These are phyloP conservation scores for Debaryomyces coudertii DNA, from an alignment of 1,139 yeast genomes.

Conservation along the genomic window DNA sequence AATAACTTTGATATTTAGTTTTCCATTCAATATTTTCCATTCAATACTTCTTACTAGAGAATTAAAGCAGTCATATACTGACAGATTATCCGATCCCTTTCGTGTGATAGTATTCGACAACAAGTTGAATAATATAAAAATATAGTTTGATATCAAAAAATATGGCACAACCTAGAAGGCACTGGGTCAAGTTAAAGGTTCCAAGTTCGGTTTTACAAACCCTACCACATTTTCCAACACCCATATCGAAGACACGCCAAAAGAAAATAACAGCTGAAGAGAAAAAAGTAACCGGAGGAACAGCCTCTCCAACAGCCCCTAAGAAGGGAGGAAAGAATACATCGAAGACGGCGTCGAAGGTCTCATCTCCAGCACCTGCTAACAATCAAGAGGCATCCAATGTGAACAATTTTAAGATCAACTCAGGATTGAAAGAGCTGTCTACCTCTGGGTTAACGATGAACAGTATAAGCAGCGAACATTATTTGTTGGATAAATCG, in stretches of 20 bases:
- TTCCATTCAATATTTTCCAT: background rate
- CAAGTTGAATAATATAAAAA: background rate
- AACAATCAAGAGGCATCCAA: constrained; percentile 1
- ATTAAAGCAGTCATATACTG: too few species aligned
- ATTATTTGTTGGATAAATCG: constrained; percentile 45
- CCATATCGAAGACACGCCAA: constrained; percentile 34
- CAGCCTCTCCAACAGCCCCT: constrained; percentile 10
- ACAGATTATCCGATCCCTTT: background rate
- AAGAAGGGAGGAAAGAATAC: constrained; percentile 10
- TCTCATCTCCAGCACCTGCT: constrained; percentile 28
- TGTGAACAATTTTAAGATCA: constrained; percentile 33
- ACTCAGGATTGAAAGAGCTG: constrained; percentile 45
- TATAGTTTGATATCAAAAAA: background rate
- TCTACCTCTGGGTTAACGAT: constrained; percentile 48
- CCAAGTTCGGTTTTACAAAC: constrained; percentile 34
- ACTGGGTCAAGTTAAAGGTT: constrained; percentile 37
- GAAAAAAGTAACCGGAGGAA: constrained; percentile 18
- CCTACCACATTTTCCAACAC: constrained; percentile 39
- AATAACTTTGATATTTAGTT: background rate
- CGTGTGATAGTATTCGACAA: background rate
- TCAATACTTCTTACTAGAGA: background rate
- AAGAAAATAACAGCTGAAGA: constrained; percentile 37
- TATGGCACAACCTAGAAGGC: constrained; percentile 39
- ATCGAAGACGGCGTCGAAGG: constrained; percentile 20
- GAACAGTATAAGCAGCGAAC: constrained; percentile 35